Percentiles rank a stretch among this genome's conserved stretches.
These are phyloP conservation scores for Colletotrichum musicola DNA, from an alignment of 2,329 filamentous ascomycete genomes.

Conservation along the genomic window DNA sequence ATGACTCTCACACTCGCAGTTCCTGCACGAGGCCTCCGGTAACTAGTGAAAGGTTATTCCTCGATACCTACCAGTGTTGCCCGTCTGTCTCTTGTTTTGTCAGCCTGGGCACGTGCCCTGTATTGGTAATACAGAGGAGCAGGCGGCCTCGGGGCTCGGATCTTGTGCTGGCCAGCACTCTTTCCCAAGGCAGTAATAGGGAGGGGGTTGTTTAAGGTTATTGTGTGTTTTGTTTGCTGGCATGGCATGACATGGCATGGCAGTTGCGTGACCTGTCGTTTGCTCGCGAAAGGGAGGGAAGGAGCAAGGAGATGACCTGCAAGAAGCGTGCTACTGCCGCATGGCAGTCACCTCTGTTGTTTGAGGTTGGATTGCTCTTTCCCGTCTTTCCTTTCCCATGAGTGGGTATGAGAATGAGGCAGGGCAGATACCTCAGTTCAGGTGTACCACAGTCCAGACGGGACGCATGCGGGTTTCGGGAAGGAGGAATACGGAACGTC, in stretches of 20 bases:
- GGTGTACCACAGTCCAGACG: too few relatives aligned
- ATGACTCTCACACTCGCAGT: neutral
- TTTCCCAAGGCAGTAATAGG: neutral
- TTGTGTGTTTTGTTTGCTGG: constrained; percentile 34
- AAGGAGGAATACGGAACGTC: too few relatives aligned
- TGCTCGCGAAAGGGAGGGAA: neutral
- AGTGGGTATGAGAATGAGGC: neutral
- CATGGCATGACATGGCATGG: constrained; percentile 26
- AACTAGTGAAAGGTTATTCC: too few relatives aligned
- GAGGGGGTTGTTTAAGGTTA: constrained; percentile 19
- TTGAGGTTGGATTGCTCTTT: constrained; percentile 13
- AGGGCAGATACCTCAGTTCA: too few relatives aligned
- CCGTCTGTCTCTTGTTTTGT: too few relatives aligned
- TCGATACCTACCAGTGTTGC: too few relatives aligned
- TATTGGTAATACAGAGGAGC: too few relatives aligned
- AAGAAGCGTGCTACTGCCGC: constrained; percentile 8
- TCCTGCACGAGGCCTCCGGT: too few relatives aligned
- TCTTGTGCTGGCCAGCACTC: neutral
- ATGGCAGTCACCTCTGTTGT: constrained; percentile 14
- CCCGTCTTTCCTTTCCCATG: neutral
- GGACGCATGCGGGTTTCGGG: too few relatives aligned
- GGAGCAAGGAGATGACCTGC: constrained; percentile 18
- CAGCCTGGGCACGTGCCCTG: too few relatives aligned
- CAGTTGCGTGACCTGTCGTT: constrained; percentile 7
- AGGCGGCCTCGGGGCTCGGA: constrained; percentile 17